Percentiles rank a stretch among this genome's conserved stretches.
Evolutionary conservation across 331 rosid species (phyloP).

Genomic region (Rosa hybrid): DNA sequence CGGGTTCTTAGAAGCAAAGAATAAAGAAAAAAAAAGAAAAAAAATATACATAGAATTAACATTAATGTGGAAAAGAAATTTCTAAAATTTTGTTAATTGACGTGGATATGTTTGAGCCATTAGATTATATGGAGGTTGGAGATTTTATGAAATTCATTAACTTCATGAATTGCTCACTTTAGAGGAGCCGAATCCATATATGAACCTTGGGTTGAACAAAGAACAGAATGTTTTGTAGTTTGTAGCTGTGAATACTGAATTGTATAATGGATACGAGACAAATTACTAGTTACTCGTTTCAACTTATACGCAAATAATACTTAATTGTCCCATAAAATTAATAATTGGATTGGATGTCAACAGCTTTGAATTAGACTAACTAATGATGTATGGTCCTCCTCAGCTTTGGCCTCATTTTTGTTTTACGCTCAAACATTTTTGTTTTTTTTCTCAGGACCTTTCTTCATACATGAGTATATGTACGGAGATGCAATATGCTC

Average conservation of each 20-base stretch:
- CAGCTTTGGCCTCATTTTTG: slow-evolving; percentile 3
- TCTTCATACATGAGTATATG: background rate
- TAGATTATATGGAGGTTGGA: too few species aligned
- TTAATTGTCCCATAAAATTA: background rate
- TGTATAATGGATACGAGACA: background rate
- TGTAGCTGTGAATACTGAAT: background rate
- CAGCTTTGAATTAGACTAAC: background rate
- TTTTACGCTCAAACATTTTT: background rate
- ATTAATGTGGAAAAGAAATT: too few species aligned
- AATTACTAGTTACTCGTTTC: background rate
- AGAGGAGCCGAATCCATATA: too few species aligned
- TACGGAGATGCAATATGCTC: background rate
- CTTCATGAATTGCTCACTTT: too few species aligned
- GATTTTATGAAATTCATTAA: too few species aligned
- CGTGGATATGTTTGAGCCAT: too few species aligned
- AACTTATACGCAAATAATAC: background rate
- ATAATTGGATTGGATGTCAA: background rate
- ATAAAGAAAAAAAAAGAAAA: too few species aligned
- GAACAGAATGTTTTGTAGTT: background rate
- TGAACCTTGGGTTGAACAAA: background rate
- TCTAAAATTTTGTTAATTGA: too few species aligned
- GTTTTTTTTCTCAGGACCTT: background rate
- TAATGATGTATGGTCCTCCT: background rate
- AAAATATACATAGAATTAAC: too few species aligned
- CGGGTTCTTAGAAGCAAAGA: too few species aligned